phyloP scores from a whole-genome alignment of 768 basidiomycete species.

The Mycena capillaripes region DNA sequence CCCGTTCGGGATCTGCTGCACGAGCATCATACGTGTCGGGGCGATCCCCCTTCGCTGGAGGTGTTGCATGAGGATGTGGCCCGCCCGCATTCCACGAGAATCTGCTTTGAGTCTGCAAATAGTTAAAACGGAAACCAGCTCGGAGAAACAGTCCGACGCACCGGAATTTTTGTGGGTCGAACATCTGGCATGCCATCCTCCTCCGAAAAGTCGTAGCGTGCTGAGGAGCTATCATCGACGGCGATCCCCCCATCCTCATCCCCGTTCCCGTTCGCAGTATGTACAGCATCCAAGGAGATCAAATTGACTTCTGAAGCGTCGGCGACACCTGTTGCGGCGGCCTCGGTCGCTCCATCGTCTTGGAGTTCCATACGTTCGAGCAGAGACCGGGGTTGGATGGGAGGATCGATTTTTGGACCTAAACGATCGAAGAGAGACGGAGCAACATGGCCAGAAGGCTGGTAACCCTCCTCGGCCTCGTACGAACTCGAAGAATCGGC shows the following conservation, averaged over 20 bases:
- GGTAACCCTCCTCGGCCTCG: neutral
- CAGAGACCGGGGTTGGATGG: conserved; percentile 10
- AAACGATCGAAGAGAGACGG: conserved; percentile 30
- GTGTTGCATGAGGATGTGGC: neutral
- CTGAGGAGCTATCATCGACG: neutral
- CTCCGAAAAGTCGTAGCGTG: neutral
- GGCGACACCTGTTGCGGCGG: neutral
- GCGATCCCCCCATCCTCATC: neutral
- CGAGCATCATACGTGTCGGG: neutral
- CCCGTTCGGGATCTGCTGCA: neutral
- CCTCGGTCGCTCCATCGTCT: neutral
- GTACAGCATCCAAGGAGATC: neutral
- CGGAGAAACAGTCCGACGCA: neutral
- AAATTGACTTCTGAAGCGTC: neutral
- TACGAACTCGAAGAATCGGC: neutral
- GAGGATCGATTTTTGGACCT: conserved; percentile 14
- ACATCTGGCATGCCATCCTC: neutral
- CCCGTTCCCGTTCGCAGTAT: neutral
- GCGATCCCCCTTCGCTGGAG: neutral
- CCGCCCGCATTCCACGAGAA: neutral
- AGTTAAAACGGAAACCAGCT: neutral
- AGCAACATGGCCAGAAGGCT: neutral
- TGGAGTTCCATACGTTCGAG: conserved; percentile 29
- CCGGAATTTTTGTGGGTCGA: neutral
- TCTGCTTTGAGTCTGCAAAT: neutral